Evolutionary conservation across 1,284 basidiomycete genomes (phyloP).

Genomic region (Phenoliferia sp.): DNA sequence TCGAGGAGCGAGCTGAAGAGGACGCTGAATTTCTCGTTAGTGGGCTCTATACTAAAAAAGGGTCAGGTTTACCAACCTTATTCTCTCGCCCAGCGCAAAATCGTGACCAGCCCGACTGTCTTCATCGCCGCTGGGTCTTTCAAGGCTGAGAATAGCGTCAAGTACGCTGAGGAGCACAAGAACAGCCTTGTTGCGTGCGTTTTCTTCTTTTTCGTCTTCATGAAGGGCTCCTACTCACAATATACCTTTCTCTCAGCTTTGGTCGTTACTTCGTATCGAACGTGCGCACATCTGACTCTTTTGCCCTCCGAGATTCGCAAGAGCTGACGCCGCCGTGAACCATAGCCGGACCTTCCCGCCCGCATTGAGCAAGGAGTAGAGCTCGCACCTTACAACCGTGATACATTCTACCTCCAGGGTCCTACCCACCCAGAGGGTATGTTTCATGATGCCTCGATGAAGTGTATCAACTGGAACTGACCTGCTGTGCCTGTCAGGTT

Average conservation of each 20-base stretch:
- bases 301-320: too few relatives aligned
- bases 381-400: neutral
- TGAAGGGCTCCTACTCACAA: too few relatives aligned
- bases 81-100: too few relatives aligned
- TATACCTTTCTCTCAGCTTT: too few relatives aligned
- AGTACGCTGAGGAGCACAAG: neutral
- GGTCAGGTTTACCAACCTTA: too few relatives aligned
- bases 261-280: conserved; percentile 51
- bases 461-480: too few relatives aligned
- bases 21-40: conserved; percentile 7
- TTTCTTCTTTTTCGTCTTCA: too few relatives aligned
- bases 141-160: conserved; percentile 33
- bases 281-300: neutral
- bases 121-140: conserved; percentile 26
- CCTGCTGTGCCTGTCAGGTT: too few relatives aligned
- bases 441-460: too few relatives aligned
- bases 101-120: neutral
- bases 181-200: conserved; percentile 46
- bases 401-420: conserved; percentile 4
- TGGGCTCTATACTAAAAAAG: too few relatives aligned
- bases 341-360: conserved; percentile 25
- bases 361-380: neutral
- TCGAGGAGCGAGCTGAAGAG: neutral
- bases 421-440: neutral
- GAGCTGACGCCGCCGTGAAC: neutral